Percentiles rank a stretch among this genome's conserved stretches.
Evolutionary conservation across 176 grass and related monocot species (phyloP).

Genomic region (Musa schizocarpa): DNA sequence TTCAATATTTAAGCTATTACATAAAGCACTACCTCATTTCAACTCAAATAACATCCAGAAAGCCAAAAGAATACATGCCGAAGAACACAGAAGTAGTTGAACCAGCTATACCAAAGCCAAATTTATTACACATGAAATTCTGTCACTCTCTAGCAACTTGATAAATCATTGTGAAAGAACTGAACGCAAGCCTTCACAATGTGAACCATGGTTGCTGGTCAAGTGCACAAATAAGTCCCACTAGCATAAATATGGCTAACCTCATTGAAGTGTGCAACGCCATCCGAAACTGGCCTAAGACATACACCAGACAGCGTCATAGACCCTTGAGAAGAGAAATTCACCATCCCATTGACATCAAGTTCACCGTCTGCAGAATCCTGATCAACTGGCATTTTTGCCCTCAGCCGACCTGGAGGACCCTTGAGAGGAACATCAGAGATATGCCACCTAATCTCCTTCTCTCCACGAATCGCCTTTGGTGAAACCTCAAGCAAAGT

Average conservation of each 20-base stretch:
- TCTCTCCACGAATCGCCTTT: conserved; percentile 74
- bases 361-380: conserved; percentile 82
- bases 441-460: conserved; percentile 84
- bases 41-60: not conserved
- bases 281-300: conserved; percentile 56
- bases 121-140: not conserved
- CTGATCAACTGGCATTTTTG: conserved; percentile 87
- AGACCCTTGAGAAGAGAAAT: conserved; percentile 63
- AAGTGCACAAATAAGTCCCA: conserved; percentile 74
- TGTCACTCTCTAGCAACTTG: not conserved
- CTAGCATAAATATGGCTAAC: conserved; percentile 72
- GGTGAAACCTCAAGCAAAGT: conserved; percentile 75
- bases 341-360: conserved; percentile 78
- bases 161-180: conserved; percentile 4
- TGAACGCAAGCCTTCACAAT: not conserved
- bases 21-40: not conserved
- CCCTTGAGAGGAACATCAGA: conserved; percentile 75
- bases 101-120: not conserved
- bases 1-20: not conserved
- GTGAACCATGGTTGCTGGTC: conserved; percentile 20
- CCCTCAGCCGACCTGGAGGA: conserved; percentile 46
- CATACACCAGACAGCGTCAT: conserved; percentile 80
- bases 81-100: not conserved
- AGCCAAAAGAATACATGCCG: not conserved
- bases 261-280: conserved; percentile 66